Evolutionary conservation across 2,329 filamentous ascomycete genomes (phyloP), one percentile per base, ranked within the genome.

Genomic region (Davidsoniella virescens): DNA sequence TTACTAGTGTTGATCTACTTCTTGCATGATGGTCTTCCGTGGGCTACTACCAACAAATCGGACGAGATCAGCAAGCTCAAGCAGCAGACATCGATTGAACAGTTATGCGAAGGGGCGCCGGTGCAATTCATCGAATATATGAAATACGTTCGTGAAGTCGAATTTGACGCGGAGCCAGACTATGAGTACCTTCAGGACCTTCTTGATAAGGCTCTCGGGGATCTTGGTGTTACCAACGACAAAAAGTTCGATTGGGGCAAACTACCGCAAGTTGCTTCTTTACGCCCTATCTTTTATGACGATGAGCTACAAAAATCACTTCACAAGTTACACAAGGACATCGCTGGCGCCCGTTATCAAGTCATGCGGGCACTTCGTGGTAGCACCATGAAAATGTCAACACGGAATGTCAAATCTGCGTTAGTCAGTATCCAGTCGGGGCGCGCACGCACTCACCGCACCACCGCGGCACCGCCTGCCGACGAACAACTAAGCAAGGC

Each of bases 401-500:
- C 42, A 8, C 41, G 41, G 4, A 44, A 33, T 25, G 41, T 41
- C 36, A 18, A 18, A n/a, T 25, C 38, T 3, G 25, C 38, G 20
- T 37, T 49, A 4, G 36, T 26, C 37, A 33, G 29, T 33, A 33
- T 33, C 29, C 29, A 33, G 29, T 33, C 29, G 29, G 29, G 29
- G 8, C 29, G 41, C 16, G 9, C 44, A 17, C 33, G 29, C 10
- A n/a, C 14, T 23, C n/a, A 17, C 5, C 46, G 41, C 16, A 16
- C 39, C n/a, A 17, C 9, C 14, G 46, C 29, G 6, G 40, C 50
- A 20, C 50, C 50, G 14, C 50, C 50, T 2, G 50, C 50, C 14
- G 50, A 52, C 14, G 45, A 52, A 26, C 50, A 52, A 16, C 46
- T 52, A 6, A 52, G 42, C 45, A 52, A 52, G 37, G 50, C 44